phyloP scores from a whole-genome alignment of 2,329 filamentous ascomycete genomes.

The Phialophora chinensis region DNA sequence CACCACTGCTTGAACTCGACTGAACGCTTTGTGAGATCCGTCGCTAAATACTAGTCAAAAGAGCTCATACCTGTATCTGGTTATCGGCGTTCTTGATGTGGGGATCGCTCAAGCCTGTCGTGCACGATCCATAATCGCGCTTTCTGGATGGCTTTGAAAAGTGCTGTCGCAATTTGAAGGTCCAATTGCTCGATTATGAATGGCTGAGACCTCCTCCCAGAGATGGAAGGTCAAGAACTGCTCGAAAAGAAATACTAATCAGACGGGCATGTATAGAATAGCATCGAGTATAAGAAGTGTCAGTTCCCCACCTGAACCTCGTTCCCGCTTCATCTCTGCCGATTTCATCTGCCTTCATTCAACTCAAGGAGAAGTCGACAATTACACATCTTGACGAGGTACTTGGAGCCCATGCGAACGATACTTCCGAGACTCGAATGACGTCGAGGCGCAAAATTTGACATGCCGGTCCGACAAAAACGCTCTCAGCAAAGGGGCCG shows the following conservation, averaged over 20 bases:
- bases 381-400: background rate
- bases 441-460: background rate
- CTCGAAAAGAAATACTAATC: slow-evolving; percentile 1
- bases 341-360: background rate
- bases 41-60: background rate
- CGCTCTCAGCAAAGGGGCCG: no score
- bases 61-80: background rate
- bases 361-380: background rate
- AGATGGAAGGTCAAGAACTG: background rate
- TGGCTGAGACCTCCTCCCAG: background rate
- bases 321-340: background rate
- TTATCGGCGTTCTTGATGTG: background rate
- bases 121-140: background rate
- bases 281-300: background rate
- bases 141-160: background rate
- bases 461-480: background rate
- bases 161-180: background rate
- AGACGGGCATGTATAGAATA: background rate
- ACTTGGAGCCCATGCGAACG: background rate
- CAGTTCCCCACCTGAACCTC: background rate
- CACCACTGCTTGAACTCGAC: background rate
- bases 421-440: background rate
- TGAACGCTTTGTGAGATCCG: background rate
- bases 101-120: background rate
- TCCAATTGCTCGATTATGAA: background rate